Base-by-base conservation (phyloP, 176 grass and related monocot species). In the Chrysopogon serrulatus region DNA sequence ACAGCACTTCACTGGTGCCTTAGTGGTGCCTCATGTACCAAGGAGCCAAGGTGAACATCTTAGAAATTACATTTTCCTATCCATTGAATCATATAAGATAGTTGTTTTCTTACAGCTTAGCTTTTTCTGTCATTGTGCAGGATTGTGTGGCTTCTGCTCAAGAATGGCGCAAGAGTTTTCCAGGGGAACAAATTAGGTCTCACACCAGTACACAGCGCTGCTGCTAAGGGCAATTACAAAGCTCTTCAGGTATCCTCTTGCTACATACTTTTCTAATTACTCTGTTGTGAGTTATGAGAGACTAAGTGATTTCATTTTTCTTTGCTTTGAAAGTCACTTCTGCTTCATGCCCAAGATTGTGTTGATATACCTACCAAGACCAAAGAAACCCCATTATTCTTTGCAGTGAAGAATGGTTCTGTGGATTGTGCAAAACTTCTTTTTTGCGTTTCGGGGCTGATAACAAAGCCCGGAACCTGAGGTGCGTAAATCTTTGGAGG, bases 1-100 rank as follows among this genome's bases (percentile, higher is more conserved):
- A 86, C 87, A 8, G 71, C 91, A 72, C 91, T 92, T 81, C 91
- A 92, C 65, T 92, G 91, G 87, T 92, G 87, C 80, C 87, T 92
- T 63, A 73, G 67, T 81, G 85, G 76, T 60, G 80, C 77, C 45
- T 87, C 87, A 83, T 84, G 79, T 68, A 84, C 87, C 54, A 80
- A 90, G 65, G 91, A 92, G 65, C 84, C 84, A 73, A 89, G 91
- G 84, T 89, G 30, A 15, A 16, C 49, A 48, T 79, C 18, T 74
- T 27, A 60, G 15, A 74, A 68, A 90, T 48, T 60, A 24, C 57
- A 31, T 32, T 59, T 49, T 44, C 27, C 69, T 81, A 19, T 62
- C 33, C 18, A 13, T 28, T 44, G 24, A 13, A 54, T 56, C 68
- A 73, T 16, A 77, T 16, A 77, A 83, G 49, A 66, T 41, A 65